Base-by-base conservation (phyloP, 768 basidiomycete genomes). In the Suillus decipiens region DNA sequence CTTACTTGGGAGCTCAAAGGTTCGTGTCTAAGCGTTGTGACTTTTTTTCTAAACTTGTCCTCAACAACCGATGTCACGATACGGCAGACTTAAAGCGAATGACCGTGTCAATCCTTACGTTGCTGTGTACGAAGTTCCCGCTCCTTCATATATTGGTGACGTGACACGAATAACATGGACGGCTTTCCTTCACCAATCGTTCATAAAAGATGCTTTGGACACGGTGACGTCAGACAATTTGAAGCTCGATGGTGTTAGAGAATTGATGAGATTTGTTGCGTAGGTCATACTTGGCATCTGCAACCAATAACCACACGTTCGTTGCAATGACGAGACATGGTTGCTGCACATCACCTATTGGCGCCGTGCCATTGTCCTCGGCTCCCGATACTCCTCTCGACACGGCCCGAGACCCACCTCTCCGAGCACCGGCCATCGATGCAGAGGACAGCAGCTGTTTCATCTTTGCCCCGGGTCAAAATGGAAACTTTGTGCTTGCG, bases 41-140 rank as follows among this genome's bases (percentile, higher is more conserved):
- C n/a, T 39, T 12, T 53, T n/a, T n/a, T 54, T 36, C 7, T 31
- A 39, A 48, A 47, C 22, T 42, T 48, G 24, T 39, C 24, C 33
- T 39, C 31, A 17, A 14, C 12, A 19, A 50, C 12, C 22, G 15
- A 39, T 3, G 28, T 2, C 54, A 24, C 14, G 45, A 47, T 47
- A 17, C 17, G 4, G 14, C 64, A 92, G 90, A 68, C 71, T 92
- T 5, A 72, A 77, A 42, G 84, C 78, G 5, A 85, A 85, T 67
- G 89, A 91, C 67, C 81, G 84, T 53, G 84, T 86, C 33, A 87
- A 90, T 66, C 86, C 90, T 11, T 92, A 84, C 64, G 80, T 91
- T 11, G 85, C 88, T 1, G 76, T 89, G 11, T 92, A 91, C 70
- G 81, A 84, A 24, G 74, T 81, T 2, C 89, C 89, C 0, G 61